Evolutionary conservation across 179 eudicot species (phyloP).

Genomic region (Beta lomatogona): DNA sequence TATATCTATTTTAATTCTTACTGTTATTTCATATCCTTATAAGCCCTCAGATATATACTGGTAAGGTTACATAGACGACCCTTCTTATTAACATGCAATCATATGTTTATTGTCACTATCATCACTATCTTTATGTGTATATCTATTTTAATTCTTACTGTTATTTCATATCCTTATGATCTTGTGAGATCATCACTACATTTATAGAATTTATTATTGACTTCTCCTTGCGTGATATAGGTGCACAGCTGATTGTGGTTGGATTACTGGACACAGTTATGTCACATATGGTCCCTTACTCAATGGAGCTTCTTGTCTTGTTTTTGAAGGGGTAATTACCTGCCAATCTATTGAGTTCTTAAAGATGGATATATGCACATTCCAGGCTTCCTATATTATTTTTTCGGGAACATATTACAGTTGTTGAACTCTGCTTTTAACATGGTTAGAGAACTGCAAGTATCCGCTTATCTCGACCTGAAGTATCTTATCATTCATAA

Average conservation of each 20-base stretch:
- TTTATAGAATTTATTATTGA: background rate
- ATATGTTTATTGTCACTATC: background rate
- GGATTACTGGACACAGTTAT: conserved; percentile 99
- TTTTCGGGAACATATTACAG: background rate
- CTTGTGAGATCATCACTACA: background rate
- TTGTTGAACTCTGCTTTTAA: background rate
- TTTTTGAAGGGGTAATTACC: conserved; percentile 86
- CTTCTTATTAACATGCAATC: background rate
- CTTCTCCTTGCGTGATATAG: conserved; percentile 36
- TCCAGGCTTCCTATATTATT: background rate
- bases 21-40: background rate
- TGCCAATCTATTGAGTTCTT: conserved; percentile 7
- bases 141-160: background rate
- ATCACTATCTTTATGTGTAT: background rate
- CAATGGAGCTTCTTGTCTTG: conserved; percentile 84
- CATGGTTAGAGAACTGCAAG: background rate
- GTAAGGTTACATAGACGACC: conserved; percentile 39
- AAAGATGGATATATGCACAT: background rate
- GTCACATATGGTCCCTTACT: conserved; percentile 98
- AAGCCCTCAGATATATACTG: conserved; percentile 91
- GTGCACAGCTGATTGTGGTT: conserved; percentile 99
- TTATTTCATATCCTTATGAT: background rate
- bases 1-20: background rate
- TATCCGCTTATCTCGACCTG: background rate
- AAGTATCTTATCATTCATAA: background rate